Base-by-base conservation (phyloP, 2,329 filamentous ascomycete genomes). In the Cercospora citrullina region DNA sequence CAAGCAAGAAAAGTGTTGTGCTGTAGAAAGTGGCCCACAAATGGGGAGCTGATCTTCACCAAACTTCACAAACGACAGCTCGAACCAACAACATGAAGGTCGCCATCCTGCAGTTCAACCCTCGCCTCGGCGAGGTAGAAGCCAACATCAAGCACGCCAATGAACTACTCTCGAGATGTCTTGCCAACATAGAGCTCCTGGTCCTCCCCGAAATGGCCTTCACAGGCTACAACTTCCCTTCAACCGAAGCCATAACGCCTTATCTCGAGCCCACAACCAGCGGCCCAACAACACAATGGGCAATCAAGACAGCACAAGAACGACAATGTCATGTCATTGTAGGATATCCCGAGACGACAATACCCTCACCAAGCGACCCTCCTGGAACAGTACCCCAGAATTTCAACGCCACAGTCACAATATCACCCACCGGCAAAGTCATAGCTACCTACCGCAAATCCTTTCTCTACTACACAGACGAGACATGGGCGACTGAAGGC, bases 131-230 rank as follows among this genome's bases (percentile, higher is more conserved):
- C 62, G 86, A 91, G 65, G 80, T 92, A 36, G 81, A 91, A 73
- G 87, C 90, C 69, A 94, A 94, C 72, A 82, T 94, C 57, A 86
- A 85, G 70, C 85, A 85, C 18, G 91, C 91, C 69, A 88, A 93
- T 71, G 79, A 83, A 0, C 83, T 94, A 4, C 80, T 94, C 10
- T 83, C 79, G 79, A 84, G 5, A 80, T 84, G 0, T 1, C 80
- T 65, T 39, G 63, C 57, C 58, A 68, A 84, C n/a, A 76, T 94
- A 1, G 90, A 93, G 75, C 83, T 94, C 31, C 82, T 95, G 0
- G 87, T 94, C 0, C 80, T 94, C 0, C 91, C 92, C 0, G 92
- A 94, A 76, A 81, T 94, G 77, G 90, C 91, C 1, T 93, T 94
- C 75, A 85, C 76, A 87, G 90, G 92, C 31, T 95, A 94, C 81